Evolutionary conservation across 805 yeast species (phyloP).

Genomic region (Metschnikowia dekortorum): DNA sequence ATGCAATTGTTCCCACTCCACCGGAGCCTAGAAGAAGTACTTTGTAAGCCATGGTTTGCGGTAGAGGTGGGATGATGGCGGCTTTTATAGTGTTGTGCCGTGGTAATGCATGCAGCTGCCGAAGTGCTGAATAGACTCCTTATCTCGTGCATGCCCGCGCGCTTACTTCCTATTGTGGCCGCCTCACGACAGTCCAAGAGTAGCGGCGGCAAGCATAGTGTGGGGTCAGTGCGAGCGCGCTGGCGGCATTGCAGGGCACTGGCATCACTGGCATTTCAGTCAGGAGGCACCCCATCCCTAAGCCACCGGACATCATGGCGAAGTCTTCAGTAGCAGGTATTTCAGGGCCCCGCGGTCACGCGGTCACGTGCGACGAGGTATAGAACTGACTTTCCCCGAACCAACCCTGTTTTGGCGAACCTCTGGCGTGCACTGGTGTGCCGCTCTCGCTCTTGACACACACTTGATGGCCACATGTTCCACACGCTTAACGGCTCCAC

Average conservation of each 20-base stretch:
- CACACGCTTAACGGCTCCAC: constrained; percentile 13
- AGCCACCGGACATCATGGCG: too few species aligned
- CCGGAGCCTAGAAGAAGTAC: constrained; percentile 73
- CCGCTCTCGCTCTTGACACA: background rate
- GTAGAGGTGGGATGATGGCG: too few species aligned
- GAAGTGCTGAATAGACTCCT: background rate
- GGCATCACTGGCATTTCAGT: too few species aligned
- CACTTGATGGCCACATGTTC: constrained; percentile 10
- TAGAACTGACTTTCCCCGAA: too few species aligned
- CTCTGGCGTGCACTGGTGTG: background rate
- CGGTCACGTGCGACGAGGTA: background rate
- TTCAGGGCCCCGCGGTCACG: background rate
- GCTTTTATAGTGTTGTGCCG: background rate
- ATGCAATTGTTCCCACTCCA: constrained; percentile 80
- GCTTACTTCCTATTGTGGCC: background rate
- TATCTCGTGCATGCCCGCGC: background rate
- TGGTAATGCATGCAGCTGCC: background rate
- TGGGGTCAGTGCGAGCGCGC: too few species aligned
- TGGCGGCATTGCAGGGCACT: background rate
- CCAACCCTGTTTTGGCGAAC: too few species aligned
- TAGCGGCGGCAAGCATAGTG: too few species aligned
- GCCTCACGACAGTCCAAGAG: too few species aligned
- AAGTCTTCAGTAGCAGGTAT: too few species aligned
- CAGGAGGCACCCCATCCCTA: too few species aligned
- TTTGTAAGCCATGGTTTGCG: background rate